These are phyloP conservation scores for Smittium culicis DNA, from an alignment of 371 early-diverging fungal genomes.

Conservation along the genomic window DNA sequence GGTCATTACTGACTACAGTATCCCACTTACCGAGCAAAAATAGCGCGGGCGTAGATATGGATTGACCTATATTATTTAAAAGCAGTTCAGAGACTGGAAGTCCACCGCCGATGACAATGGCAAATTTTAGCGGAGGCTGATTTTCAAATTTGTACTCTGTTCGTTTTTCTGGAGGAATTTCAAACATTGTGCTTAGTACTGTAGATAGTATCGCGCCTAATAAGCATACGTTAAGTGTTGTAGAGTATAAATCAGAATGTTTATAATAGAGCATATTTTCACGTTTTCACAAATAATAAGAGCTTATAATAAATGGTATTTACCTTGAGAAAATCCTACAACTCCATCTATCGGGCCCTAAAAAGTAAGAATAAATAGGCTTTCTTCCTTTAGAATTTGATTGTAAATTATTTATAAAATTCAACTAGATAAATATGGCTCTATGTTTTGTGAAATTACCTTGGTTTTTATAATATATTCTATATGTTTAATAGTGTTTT, in stretches of 20 bases:
- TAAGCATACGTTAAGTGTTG: background rate
- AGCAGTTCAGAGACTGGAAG: background rate
- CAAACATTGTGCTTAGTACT: constrained; percentile 1
- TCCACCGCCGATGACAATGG: constrained; percentile 3
- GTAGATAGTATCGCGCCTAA: constrained; percentile 7
- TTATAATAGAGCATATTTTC: background rate
- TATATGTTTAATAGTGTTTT: constrained; percentile 3
- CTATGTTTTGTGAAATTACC: background rate
- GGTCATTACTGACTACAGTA: constrained; percentile 3
- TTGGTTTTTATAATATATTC: constrained; percentile 5
- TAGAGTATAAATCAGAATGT: background rate
- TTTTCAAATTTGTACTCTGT: background rate
- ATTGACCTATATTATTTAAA: background rate
- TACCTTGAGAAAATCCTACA: constrained; percentile 10
- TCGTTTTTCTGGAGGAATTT: background rate
- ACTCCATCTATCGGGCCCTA: constrained; percentile 9
- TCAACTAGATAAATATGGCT: too few relatives aligned
- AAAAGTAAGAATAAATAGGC: background rate
- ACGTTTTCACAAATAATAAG: background rate
- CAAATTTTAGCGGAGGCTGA: constrained; percentile 9
- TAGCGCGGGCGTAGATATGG: background rate
- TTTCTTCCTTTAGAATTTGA: background rate
- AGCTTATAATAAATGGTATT: too few relatives aligned
- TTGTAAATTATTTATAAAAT: too few relatives aligned
- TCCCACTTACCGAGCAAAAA: constrained; percentile 8